Percentiles rank a stretch among this genome's conserved stretches.
Evolutionary conservation across 306 rosid genomes (phyloP).

Genomic region (Vigna radiata): DNA sequence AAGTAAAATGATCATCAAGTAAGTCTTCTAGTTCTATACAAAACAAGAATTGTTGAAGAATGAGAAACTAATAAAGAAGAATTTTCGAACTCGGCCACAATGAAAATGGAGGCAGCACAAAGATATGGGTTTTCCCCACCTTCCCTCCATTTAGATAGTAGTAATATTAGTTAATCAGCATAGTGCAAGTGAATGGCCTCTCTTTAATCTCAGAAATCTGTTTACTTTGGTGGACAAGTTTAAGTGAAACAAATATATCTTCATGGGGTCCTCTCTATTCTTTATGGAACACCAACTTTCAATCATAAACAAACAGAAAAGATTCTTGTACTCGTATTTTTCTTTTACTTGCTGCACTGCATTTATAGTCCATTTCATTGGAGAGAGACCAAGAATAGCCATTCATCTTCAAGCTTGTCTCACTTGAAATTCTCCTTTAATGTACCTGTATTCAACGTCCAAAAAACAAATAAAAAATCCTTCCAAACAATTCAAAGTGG

Average conservation of each 20-base stretch:
- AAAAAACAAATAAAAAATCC: background rate
- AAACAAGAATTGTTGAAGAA: conserved; percentile 12
- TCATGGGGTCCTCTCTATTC: conserved; percentile 1
- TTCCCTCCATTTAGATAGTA: conserved; percentile 44
- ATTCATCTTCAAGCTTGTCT: background rate
- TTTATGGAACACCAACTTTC: conserved; percentile 26
- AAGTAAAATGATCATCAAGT: too few relatives aligned
- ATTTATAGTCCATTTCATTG: conserved; percentile 37
- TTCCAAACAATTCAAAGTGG: background rate
- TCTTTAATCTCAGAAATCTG: conserved; percentile 34
- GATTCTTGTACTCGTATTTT: conserved; percentile 26
- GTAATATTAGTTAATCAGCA: conserved; percentile 30
- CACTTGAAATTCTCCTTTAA: background rate
- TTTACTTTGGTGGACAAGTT: conserved; percentile 36
- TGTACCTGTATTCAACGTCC: background rate
- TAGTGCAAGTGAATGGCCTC: conserved; percentile 44
- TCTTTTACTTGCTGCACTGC: conserved; percentile 36
- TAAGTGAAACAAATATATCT: conserved; percentile 37
- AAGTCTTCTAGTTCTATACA: too few relatives aligned
- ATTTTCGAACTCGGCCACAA: conserved; percentile 37
- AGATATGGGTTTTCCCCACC: conserved; percentile 33
- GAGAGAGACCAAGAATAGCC: background rate
- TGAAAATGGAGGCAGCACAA: conserved; percentile 41
- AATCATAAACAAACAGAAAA: conserved; percentile 24
- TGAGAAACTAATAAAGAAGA: conserved; percentile 29